These are phyloP conservation scores for Exophiala aquamarina DNA, from an alignment of 2,329 filamentous ascomycete species.

Conservation along the genomic window DNA sequence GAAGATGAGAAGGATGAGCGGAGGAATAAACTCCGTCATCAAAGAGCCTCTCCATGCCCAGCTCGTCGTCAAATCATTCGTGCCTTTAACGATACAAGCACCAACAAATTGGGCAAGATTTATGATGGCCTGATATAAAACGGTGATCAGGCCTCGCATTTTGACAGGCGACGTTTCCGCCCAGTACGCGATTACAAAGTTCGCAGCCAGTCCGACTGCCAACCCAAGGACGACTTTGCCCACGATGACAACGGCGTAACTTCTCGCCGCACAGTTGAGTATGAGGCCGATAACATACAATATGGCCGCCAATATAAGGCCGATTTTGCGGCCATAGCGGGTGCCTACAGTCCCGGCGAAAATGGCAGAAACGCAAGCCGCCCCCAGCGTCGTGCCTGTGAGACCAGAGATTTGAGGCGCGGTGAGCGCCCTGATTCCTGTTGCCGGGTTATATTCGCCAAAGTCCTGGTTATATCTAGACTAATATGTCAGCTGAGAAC, in stretches of 20 bases:
- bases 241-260: constrained; percentile 11
- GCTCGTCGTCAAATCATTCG: constrained; percentile 59
- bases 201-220: constrained; percentile 81
- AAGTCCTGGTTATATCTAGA: constrained; percentile 4
- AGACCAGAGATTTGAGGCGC: constrained; percentile 12
- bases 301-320: constrained; percentile 6
- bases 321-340: constrained; percentile 10
- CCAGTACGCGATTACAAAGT: constrained; percentile 89
- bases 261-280: constrained; percentile 6
- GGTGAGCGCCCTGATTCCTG: constrained; percentile 5
- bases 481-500: no score
- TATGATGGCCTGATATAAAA: constrained; percentile 69
- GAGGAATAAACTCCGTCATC: constrained; percentile 54
- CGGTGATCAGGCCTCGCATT: constrained; percentile 49
- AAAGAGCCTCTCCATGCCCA: constrained; percentile 78
- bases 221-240: constrained; percentile 52
- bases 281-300: constrained; percentile 7
- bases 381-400: constrained; percentile 7
- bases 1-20: constrained; percentile 50
- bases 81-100: constrained; percentile 68
- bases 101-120: constrained; percentile 69
- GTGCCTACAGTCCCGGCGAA: constrained; percentile 10
- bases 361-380: constrained; percentile 11
- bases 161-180: constrained; percentile 67
- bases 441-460: constrained; percentile 5